Conservation (phyloP, 768 basidiomycete species). For the Podaxis mareebaensis region DNA sequence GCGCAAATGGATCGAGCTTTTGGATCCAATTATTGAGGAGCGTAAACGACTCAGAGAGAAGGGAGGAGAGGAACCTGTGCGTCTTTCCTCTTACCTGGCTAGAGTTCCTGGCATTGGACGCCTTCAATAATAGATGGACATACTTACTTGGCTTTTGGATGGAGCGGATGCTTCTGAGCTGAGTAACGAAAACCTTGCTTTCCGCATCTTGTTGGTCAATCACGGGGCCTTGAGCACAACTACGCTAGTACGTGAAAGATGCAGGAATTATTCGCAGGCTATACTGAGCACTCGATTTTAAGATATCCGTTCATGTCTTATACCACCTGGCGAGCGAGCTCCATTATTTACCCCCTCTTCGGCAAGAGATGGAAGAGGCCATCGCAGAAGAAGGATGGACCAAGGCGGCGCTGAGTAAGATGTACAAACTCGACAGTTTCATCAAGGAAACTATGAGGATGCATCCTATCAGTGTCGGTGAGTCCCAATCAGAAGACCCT, state of each 20-base stretch:
- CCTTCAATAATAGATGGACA: constrained; percentile 37
- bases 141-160: constrained; percentile 51
- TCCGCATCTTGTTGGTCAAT: constrained; percentile 38
- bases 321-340: constrained; percentile 38
- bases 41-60: constrained; percentile 15
- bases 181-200: constrained; percentile 28
- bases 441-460: constrained; percentile 20
- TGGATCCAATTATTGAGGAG: constrained; percentile 30
- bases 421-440: constrained; percentile 18
- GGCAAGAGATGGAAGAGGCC: constrained; percentile 44
- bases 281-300: neutral
- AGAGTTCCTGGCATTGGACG: neutral
- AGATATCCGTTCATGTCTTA: constrained; percentile 21
- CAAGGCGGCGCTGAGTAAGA: constrained; percentile 15
- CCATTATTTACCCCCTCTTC: constrained; percentile 32
- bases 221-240: constrained; percentile 48
- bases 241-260: constrained; percentile 35
- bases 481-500: neutral
- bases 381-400: constrained; percentile 37
- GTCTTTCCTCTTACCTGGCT: neutral
- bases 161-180: constrained; percentile 31
- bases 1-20: constrained; percentile 22
- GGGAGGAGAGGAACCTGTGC: neutral
- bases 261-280: neutral
- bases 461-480: constrained; percentile 15